Conservation (phyloP, 176 grass and related monocot species). For the Aegilops bicornis region DNA sequence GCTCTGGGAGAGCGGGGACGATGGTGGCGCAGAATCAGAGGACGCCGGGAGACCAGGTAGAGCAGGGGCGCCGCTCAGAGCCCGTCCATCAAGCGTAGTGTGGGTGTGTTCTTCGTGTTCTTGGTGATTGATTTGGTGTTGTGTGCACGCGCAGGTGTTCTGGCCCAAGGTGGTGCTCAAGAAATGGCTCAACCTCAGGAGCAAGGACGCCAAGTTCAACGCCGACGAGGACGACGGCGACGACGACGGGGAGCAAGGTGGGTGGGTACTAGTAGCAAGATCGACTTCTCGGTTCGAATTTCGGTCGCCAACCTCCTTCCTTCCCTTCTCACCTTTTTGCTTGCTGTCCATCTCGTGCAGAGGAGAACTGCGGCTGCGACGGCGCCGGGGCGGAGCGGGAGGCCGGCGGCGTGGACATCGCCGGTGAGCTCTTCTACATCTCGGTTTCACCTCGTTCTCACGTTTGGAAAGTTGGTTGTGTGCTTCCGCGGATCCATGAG, state of each 20-base stretch:
- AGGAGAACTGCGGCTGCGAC: conserved; percentile 46
- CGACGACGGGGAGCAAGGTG: conserved; percentile 43
- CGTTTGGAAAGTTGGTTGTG: not conserved
- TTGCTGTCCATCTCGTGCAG: conserved; percentile 10
- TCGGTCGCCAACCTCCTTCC: not conserved
- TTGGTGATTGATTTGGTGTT: not conserved
- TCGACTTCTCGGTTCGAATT: not conserved
- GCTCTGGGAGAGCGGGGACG: not conserved
- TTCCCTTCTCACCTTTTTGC: not conserved
- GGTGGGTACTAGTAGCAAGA: not conserved
- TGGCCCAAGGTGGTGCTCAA: conserved; percentile 85
- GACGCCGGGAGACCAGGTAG: conserved; percentile 55
- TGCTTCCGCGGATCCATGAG: not conserved
- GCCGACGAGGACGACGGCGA: conserved; percentile 65
- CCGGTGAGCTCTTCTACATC: conserved; percentile 19
- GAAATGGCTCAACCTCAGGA: conserved; percentile 89
- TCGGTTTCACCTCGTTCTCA: not conserved
- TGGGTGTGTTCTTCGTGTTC: not conserved
- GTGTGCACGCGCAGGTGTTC: conserved; percentile 39
- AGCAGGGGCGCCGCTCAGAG: no score
- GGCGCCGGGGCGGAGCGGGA: not conserved
- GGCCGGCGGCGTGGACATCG: not conserved
- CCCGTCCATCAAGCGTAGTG: not conserved
- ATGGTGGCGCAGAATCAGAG: conserved; percentile 54
- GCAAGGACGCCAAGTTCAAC: conserved; percentile 58